Evolutionary conservation across 768 basidiomycete genomes (phyloP), one percentile per base, ranked within the genome.

Genomic region (Calocera cornea): DNA sequence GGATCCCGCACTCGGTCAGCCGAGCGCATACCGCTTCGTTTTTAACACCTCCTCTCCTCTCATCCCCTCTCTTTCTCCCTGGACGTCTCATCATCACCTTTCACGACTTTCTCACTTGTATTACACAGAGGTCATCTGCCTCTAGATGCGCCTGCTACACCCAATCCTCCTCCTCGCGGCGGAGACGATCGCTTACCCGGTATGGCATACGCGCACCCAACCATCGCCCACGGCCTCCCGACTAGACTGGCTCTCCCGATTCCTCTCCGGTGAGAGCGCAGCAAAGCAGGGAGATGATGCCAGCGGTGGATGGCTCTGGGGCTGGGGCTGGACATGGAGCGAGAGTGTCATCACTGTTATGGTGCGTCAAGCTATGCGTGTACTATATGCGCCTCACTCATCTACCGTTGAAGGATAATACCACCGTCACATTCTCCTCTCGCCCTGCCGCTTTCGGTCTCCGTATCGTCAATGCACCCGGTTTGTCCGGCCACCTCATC

Each of bases 401-500:
- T 22, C 22, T 31, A 22, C 14, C 14, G 11, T 33, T 5, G 54
- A 11, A 60, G 31, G 54, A 60, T 16, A 60, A 60, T 33, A 16
- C 90, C 0, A 79, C 85, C 0, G 78, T 92, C 67, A 83, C 83
- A 1, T 92, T 89, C 74, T 79, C 80, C 63, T 88, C 91, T 5
- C 81, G 89, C 64, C 79, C 80, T 77, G 90, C 90, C 65, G 83
- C 87, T 0, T 93, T 93, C 75, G 90, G 90, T 14, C 82, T 83
- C 2, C 65, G 66, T 8, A 72, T 72, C 69, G 67, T 64, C 27
- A 86, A 89, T 69, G 84, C 90, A 17, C 70, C 69, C 24, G 69
- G 69, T 33, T 81, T 89, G 64, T 76, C 87, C 63, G 88, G 87
- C 41, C 88, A 89, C 75, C 84, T 88, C 68, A 85, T 89, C 66